A percentile compares a stretch with the other conserved stretches of the same genome.
Conservation (phyloP, 2,329 filamentous ascomycete species). For the Penicillium sp. region DNA sequence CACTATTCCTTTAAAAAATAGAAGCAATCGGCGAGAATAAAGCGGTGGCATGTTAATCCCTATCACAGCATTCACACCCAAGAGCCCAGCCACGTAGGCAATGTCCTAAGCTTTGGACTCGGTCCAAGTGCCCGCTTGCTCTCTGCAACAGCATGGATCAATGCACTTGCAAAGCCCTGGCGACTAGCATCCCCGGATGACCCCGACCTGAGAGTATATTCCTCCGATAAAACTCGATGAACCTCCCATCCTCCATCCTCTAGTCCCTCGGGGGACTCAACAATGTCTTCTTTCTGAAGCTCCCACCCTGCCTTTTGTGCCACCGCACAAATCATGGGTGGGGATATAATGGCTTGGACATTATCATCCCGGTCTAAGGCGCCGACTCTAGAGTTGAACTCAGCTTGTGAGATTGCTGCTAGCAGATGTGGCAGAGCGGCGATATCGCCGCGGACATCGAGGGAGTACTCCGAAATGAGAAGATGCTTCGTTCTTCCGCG, state of each 20-base stretch:
- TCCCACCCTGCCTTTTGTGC: background rate
- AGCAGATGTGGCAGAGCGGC: background rate
- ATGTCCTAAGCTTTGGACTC: background rate
- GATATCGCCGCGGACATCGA: background rate
- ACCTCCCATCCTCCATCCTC: background rate
- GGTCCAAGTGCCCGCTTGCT: background rate
- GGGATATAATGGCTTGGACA: background rate
- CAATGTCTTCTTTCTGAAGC: background rate
- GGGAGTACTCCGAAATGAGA: background rate
- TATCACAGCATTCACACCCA: background rate
- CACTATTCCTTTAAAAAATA: background rate
- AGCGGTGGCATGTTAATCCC: background rate
- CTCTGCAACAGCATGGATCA: background rate
- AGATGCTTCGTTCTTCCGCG: background rate
- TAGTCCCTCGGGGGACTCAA: background rate
- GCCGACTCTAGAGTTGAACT: background rate
- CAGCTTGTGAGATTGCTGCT: background rate
- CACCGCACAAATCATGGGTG: background rate
- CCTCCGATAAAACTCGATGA: background rate
- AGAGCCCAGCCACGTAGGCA: background rate
- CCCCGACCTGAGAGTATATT: background rate
- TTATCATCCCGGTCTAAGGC: background rate
- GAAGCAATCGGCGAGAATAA: background rate
- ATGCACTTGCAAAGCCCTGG: background rate
- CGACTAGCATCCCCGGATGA: background rate